phyloP scores from a whole-genome alignment of 768 basidiomycete genomes.

The Crassisporium funariophilum region DNA sequence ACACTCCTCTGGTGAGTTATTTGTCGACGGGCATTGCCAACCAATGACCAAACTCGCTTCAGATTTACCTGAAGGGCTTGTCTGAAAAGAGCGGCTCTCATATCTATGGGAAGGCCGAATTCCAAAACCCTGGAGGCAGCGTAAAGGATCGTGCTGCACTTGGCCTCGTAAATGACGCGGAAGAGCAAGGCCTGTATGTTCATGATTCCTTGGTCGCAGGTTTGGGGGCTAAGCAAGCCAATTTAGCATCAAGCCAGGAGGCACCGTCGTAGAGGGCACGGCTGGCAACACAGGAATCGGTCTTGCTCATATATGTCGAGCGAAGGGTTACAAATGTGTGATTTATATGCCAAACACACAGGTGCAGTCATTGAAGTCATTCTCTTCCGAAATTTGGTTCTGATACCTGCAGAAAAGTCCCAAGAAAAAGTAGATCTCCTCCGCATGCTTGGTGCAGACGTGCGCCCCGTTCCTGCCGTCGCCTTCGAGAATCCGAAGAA shows the following conservation, averaged over 20 bases:
- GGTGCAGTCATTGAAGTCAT: slow-evolving; percentile 37
- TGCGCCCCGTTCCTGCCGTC: slow-evolving; percentile 94
- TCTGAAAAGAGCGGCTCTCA: slow-evolving; percentile 82
- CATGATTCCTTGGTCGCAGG: not conserved
- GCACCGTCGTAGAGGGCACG: slow-evolving; percentile 96
- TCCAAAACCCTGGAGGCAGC: slow-evolving; percentile 97
- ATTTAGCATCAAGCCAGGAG: slow-evolving; percentile 81
- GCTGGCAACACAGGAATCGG: slow-evolving; percentile 99
- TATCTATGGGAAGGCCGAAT: slow-evolving; percentile 96
- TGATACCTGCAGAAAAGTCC: slow-evolving; percentile 54
- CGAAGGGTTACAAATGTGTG: slow-evolving; percentile 93
- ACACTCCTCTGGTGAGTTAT: slow-evolving; percentile 81
- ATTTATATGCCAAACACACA: slow-evolving; percentile 99
- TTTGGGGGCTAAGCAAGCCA: not conserved
- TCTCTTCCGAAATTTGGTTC: not conserved
- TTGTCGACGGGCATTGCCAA: not conserved
- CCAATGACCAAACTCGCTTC: slow-evolving; percentile 2
- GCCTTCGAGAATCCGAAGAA: slow-evolving; percentile 93
- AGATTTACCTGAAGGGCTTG: slow-evolving; percentile 84
- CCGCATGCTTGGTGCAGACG: slow-evolving; percentile 96
- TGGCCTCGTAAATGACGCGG: slow-evolving; percentile 84
- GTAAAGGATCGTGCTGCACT: slow-evolving; percentile 98
- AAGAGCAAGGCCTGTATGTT: slow-evolving; percentile 76
- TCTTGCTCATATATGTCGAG: slow-evolving; percentile 91
- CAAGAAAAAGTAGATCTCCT: slow-evolving; percentile 99